These are phyloP conservation scores for Ogataea polymorpha DNA, from an alignment of 805 yeast genomes.

Conservation along the genomic window DNA sequence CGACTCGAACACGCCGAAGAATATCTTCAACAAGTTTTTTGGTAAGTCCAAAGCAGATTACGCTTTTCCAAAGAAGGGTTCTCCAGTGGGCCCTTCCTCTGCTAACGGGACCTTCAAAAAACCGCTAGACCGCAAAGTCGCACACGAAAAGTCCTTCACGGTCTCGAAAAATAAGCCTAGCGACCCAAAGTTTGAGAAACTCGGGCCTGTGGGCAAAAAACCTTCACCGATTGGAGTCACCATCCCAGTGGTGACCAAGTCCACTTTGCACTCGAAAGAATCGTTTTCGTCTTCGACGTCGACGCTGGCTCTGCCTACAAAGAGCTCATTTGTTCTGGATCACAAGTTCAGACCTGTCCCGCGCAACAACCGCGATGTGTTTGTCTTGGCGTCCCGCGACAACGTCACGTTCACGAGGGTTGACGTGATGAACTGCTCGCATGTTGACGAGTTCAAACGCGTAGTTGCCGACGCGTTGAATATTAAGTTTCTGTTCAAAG, in stretches of 20 bases:
- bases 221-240: constrained; percentile 35
- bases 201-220: constrained; percentile 34
- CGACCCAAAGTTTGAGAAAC: constrained; percentile 29
- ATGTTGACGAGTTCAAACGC: constrained; percentile 38
- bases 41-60: constrained; percentile 23
- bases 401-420: constrained; percentile 53
- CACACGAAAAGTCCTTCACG: constrained; percentile 5
- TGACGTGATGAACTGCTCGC: constrained; percentile 32
- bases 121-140: constrained; percentile 5
- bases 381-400: constrained; percentile 63
- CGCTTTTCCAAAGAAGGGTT: constrained; percentile 17
- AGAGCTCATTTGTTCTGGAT: constrained; percentile 24
- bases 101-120: constrained; percentile 13
- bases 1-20: constrained; percentile 29
- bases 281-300: constrained; percentile 7
- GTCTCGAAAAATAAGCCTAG: constrained; percentile 8
- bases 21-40: constrained; percentile 31
- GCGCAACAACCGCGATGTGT: constrained; percentile 29
- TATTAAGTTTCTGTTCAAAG: constrained; percentile 3
- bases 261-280: constrained; percentile 22
- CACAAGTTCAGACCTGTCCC: constrained; percentile 39
- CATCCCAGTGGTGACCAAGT: constrained; percentile 31
- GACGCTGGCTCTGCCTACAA: constrained; percentile 2
- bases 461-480: constrained; percentile 38
- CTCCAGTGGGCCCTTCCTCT: constrained; percentile 30